Conservation (phyloP, 139 green algal species). For the Trebouxia sp. region DNA sequence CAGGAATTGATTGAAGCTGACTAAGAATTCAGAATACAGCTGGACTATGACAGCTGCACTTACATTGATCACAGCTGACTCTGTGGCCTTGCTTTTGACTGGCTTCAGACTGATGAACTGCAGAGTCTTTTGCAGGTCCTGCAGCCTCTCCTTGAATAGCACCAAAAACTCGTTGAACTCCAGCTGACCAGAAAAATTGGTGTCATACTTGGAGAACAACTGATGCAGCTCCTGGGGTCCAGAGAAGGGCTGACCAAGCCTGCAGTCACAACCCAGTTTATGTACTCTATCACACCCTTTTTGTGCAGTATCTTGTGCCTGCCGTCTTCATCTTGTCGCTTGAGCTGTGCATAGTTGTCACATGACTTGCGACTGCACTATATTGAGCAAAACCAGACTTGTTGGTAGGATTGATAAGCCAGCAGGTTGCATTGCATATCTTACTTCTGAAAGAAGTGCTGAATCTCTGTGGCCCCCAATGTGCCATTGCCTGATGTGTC, state of each 20-base stretch:
- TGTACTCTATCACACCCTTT: no score
- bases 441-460: slow-evolving; percentile 41
- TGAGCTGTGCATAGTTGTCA: no score
- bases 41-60: neutral
- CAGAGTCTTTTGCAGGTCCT: slow-evolving; percentile 51
- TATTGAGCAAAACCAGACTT: no score
- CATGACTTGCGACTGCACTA: no score
- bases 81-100: neutral
- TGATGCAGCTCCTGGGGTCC: slow-evolving; percentile 9
- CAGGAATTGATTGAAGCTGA: no score
- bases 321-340: no score
- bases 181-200: slow-evolving; percentile 42
- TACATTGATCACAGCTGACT: neutral
- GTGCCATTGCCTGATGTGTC: slow-evolving; percentile 52
- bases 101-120: slow-evolving; percentile 38
- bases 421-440: neutral
- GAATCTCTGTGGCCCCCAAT: slow-evolving; percentile 44
- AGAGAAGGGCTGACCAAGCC: slow-evolving; percentile 12
- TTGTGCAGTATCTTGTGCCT: neutral
- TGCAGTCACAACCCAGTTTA: neutral
- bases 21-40: neutral
- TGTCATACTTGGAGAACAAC: slow-evolving; percentile 49
- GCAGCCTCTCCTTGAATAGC: slow-evolving; percentile 57
- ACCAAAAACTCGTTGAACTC: slow-evolving; percentile 69
- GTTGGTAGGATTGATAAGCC: no score